phyloP scores from a whole-genome alignment of 371 early-diverging fungal species.

The Phascolomyces articulosus region DNA sequence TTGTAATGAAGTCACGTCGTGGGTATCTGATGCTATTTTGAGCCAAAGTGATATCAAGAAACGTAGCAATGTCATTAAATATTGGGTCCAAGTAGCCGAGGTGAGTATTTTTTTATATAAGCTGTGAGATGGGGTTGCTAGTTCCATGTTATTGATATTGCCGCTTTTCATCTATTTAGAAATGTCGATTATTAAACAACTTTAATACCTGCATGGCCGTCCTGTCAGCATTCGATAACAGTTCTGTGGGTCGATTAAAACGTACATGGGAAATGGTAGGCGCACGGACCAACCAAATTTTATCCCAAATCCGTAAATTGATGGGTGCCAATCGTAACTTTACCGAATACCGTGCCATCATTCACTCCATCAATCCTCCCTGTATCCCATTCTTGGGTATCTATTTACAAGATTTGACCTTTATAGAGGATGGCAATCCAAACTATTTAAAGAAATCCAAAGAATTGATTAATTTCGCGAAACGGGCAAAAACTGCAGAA shows the following conservation, averaged over 20 bases:
- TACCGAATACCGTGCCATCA: slow-evolving; percentile 81
- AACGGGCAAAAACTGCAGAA: slow-evolving; percentile 87
- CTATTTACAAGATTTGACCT: slow-evolving; percentile 91
- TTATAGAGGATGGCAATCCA: slow-evolving; percentile 94
- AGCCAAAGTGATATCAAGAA: slow-evolving; percentile 80
- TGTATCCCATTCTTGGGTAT: slow-evolving; percentile 94
- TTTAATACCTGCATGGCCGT: slow-evolving; percentile 93
- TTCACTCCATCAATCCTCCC: slow-evolving; percentile 89
- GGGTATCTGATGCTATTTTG: slow-evolving; percentile 86
- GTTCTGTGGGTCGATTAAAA: slow-evolving; percentile 87
- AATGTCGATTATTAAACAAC: slow-evolving; percentile 57
- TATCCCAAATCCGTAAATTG: slow-evolving; percentile 57
- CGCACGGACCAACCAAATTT: slow-evolving; percentile 44
- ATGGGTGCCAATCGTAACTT: slow-evolving; percentile 89
- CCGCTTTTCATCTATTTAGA: slow-evolving; percentile 21
- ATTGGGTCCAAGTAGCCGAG: slow-evolving; percentile 88
- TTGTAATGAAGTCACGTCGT: slow-evolving; percentile 76
- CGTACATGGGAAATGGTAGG: slow-evolving; percentile 63
- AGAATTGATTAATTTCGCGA: slow-evolving; percentile 90
- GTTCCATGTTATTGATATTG: no score
- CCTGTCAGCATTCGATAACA: slow-evolving; percentile 86
- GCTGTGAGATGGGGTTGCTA: no score
- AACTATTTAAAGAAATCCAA: slow-evolving; percentile 58
- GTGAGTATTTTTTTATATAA: neutral
- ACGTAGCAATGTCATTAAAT: slow-evolving; percentile 75